Percentiles rank a stretch among this genome's conserved stretches.
phyloP scores from a whole-genome alignment of 305 asterid species.

The Stenogyne calaminthoides region DNA sequence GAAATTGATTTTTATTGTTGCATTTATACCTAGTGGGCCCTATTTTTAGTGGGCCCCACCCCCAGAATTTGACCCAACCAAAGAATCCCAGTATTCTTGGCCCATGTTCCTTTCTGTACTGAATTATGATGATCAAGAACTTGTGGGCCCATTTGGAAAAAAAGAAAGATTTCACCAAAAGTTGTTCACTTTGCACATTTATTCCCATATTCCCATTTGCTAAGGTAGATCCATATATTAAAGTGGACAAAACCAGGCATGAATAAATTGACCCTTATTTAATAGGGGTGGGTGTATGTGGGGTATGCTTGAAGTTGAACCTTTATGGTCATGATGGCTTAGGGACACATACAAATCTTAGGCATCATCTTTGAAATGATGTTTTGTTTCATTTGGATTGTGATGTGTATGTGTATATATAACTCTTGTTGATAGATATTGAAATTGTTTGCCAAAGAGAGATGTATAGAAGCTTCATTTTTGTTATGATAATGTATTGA shows the following conservation, averaged over 20 bases:
- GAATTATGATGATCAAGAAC: conserved; percentile 20
- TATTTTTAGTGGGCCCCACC: conserved; percentile 34
- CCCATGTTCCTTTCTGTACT: conserved; percentile 42
- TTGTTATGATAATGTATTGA: background rate
- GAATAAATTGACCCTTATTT: conserved; percentile 32
- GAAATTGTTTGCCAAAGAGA: background rate
- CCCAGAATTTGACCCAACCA: conserved; percentile 37
- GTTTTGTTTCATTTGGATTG: conserved; percentile 21
- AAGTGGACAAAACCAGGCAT: conserved; percentile 36
- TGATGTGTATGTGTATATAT: background rate
- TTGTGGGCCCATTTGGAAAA: conserved; percentile 36
- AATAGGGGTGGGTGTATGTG: conserved; percentile 5
- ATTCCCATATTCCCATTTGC: conserved; percentile 39
- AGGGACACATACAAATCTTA: conserved; percentile 31
- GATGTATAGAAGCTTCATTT: background rate
- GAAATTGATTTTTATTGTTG: conserved; percentile 31
- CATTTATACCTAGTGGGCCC: conserved; percentile 30
- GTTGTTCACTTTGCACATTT: conserved; percentile 46
- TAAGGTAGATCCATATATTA: conserved; percentile 19
- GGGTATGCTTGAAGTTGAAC: conserved; percentile 15
- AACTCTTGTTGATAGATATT: background rate
- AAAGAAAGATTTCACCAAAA: conserved; percentile 40
- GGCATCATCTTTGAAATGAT: conserved; percentile 34
- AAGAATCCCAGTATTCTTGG: conserved; percentile 45
- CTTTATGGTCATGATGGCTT: conserved; percentile 29